phyloP scores from a whole-genome alignment of 2,329 filamentous ascomycete species.

The Verticillium alfalfae region DNA sequence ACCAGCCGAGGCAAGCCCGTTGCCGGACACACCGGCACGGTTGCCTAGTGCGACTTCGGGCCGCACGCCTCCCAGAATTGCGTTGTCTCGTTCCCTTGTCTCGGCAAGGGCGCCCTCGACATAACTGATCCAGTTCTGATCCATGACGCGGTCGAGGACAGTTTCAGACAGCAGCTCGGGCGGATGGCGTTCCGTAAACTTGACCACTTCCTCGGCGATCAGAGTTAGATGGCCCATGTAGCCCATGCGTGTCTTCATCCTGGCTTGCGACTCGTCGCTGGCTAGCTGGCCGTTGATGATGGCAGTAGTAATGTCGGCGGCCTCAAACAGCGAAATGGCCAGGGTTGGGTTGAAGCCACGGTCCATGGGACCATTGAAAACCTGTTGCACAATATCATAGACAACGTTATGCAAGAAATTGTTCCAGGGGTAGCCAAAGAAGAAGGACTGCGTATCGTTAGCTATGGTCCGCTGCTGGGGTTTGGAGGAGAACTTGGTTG shows the following conservation, averaged over 20 bases:
- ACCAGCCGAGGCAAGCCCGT: conserved; percentile 37
- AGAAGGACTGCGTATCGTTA: conserved; percentile 69
- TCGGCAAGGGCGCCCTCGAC: conserved; percentile 90
- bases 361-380: conserved; percentile 98
- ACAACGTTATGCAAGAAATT: conserved; percentile 99
- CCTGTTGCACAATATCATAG: conserved; percentile 97
- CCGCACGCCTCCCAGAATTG: conserved; percentile 91
- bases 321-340: conserved; percentile 89
- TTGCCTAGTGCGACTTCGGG: conserved; percentile 85
- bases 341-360: conserved; percentile 86
- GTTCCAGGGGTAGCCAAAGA: conserved; percentile 98
- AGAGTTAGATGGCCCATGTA: conserved; percentile 98
- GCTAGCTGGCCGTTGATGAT: conserved; percentile 87
- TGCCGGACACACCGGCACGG: conserved; percentile 53
- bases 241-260: conserved; percentile 84
- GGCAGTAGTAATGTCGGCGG: conserved; percentile 80
- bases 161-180: conserved; percentile 78
- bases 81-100: conserved; percentile 92
- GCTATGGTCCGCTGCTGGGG: background rate
- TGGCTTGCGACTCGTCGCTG: conserved; percentile 79
- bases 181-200: conserved; percentile 92
- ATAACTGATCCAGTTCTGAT: conserved; percentile 87
- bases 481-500: background rate
- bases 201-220: conserved; percentile 96
- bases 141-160: conserved; percentile 84